Base-by-base conservation (phyloP, 75 land plant species). In the Selaginella tamariscina region DNA sequence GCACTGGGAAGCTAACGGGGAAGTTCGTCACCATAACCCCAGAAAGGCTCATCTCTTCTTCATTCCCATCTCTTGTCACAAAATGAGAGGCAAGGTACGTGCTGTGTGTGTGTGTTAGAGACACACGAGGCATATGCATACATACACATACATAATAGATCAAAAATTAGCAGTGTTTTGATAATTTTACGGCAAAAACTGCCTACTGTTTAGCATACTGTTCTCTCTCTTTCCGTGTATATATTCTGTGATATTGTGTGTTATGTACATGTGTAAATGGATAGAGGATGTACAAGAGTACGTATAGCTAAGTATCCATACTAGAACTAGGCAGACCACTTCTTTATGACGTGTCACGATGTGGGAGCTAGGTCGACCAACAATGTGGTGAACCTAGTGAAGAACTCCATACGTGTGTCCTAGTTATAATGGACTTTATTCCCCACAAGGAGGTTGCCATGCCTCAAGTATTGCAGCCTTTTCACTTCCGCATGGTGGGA, bases 381-480 rank as follows among this genome's bases (percentile, higher is more conserved):
- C 55, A 86, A 94, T 66, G 75, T 81, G 68, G 74, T 80, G 11
- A 54, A 76, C 68, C 89, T 89, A 31, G 78, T 88, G 31, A 89
- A 89, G 71, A 92, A 89, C 72, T 72, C 96, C 1, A 86, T 92
- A 65, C 75, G 90, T 30, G 95, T 86, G 56, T 24, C 85, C 94
- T 29, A 89, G 87, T 73, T 92, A 89, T 74, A 72, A 88, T 71
- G 87, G 88, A 68, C 54, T 92, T 72, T 68, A 89, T 92, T 68
- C 95, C 96, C 33, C 90, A 89, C 73, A 92, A 92, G 74, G 97
- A 92, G 79, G 85, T 92, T 30, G 84, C 90, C 18, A 82, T 89
- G 29, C 97, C 97, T 29, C 97, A 92, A 81, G 49, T 59, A 9
- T 59, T 59, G 26, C 62, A 59, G 21, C 62, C 62, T 2, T 59